phyloP scores from a whole-genome alignment of 139 green algal genomes.

The Chlamydomonas applanata region DNA sequence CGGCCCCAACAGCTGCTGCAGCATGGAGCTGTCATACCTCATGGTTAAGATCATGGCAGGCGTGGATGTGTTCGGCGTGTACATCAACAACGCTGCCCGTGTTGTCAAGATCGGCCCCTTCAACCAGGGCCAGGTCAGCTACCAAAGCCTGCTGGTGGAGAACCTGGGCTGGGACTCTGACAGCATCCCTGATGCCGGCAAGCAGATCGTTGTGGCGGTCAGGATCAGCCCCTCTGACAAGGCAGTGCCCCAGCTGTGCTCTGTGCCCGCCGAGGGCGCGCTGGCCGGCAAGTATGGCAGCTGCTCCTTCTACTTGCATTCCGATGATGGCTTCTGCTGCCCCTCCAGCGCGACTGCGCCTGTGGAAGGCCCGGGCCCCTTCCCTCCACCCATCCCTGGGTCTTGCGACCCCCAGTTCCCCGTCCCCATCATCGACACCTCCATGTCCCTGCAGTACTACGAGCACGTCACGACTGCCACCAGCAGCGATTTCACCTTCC shows the following conservation, averaged over 20 bases:
- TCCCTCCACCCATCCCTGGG: not conserved
- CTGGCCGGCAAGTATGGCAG: slow-evolving; percentile 10
- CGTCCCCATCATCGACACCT: slow-evolving; percentile 9
- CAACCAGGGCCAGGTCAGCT: slow-evolving; percentile 7
- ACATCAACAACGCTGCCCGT: slow-evolving; percentile 8
- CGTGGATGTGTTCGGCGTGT: not conserved
- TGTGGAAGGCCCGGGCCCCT: not conserved
- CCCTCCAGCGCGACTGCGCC: not conserved
- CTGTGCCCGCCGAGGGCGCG: not conserved
- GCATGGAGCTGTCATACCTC: slow-evolving; percentile 20
- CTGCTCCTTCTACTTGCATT: slow-evolving; percentile 32
- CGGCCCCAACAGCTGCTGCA: slow-evolving; percentile 21
- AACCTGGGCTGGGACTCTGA: slow-evolving; percentile 15
- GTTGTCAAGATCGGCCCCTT: slow-evolving; percentile 4
- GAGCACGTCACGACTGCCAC: not conserved
- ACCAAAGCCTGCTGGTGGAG: slow-evolving; percentile 15
- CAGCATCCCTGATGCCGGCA: slow-evolving; percentile 4
- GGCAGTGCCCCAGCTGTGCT: slow-evolving; percentile 17
- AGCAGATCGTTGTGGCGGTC: slow-evolving; percentile 18
- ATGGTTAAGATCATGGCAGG: slow-evolving; percentile 13
- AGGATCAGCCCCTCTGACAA: not conserved
- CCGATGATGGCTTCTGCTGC: slow-evolving; percentile 18
- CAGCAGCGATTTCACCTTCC: slow-evolving; percentile 23
- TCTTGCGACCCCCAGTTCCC: not conserved
- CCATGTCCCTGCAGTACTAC: slow-evolving; percentile 35